Evolutionary conservation across 306 rosid genomes (phyloP).

Genomic region (Cucumis melo): DNA sequence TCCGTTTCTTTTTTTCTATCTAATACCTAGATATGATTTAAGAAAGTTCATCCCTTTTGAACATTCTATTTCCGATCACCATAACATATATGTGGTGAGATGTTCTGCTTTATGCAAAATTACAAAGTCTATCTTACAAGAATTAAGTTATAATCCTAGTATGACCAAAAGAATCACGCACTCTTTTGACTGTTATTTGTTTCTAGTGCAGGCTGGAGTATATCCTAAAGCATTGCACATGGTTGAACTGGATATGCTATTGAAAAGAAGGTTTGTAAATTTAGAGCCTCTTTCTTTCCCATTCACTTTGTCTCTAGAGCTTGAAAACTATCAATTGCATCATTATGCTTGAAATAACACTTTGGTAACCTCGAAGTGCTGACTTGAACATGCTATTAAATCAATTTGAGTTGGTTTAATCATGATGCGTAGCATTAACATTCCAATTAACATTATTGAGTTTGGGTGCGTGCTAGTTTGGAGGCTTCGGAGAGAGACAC

Average conservation of each 20-base stretch:
- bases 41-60: background rate
- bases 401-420: background rate
- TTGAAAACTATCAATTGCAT: background rate
- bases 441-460: no score
- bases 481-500: no score
- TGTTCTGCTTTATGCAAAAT: background rate
- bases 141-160: background rate
- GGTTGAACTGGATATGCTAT: conserved; percentile 60
- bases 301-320: background rate
- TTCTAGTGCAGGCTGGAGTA: conserved; percentile 43
- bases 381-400: background rate
- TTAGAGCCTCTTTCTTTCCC: background rate
- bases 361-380: background rate
- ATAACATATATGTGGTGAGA: background rate
- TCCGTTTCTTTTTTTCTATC: background rate
- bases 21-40: background rate
- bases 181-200: background rate
- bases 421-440: background rate
- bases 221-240: conserved; percentile 50
- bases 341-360: background rate
- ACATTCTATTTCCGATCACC: background rate
- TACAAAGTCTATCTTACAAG: background rate
- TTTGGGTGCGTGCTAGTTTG: background rate
- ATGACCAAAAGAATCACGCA: background rate
- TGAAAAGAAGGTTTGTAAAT: conserved; percentile 55